These are phyloP conservation scores for Talaromyces borbonicus DNA, from an alignment of 495 filamentous ascomycete species.

Conservation along the genomic window DNA sequence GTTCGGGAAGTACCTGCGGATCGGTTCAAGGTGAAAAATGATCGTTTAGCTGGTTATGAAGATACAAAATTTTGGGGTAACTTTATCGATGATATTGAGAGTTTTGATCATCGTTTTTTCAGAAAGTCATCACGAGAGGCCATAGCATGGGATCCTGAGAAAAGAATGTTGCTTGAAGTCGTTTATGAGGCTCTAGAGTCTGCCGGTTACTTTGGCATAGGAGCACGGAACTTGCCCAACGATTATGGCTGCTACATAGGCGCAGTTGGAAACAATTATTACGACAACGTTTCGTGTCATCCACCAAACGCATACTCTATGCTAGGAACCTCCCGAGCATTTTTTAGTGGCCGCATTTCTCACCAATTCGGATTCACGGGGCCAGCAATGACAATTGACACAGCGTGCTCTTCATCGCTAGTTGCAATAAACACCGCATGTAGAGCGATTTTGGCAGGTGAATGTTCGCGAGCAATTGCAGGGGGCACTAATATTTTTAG, in stretches of 20 bases:
- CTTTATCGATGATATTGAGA: constrained; percentile 19
- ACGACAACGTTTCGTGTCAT: constrained; percentile 28
- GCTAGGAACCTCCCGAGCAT: constrained; percentile 24
- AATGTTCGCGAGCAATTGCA: constrained; percentile 16
- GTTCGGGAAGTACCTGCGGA: constrained; percentile 8
- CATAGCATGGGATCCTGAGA: constrained; percentile 32
- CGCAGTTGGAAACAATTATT: constrained; percentile 23
- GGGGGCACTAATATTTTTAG: constrained; percentile 28
- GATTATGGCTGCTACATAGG: constrained; percentile 31
- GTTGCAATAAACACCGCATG: constrained; percentile 35
- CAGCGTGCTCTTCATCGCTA: constrained; percentile 42
- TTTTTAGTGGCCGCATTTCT: constrained; percentile 24
- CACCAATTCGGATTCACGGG: constrained; percentile 42
- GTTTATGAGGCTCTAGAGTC: constrained; percentile 29
- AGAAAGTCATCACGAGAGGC: constrained; percentile 25
- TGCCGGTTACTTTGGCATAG: constrained; percentile 12
- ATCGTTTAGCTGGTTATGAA: neutral
- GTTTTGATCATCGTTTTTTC: constrained; percentile 22
- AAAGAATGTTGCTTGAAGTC: constrained; percentile 27
- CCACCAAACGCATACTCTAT: constrained; percentile 28
- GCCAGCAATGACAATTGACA: constrained; percentile 38
- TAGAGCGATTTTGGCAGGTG: constrained; percentile 4
- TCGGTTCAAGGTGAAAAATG: constrained; percentile 10
- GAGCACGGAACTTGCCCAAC: neutral
- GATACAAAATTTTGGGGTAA: constrained; percentile 23